Evolutionary conservation across 495 filamentous ascomycete genomes (phyloP).

Genomic region (Bacidia rubella): DNA sequence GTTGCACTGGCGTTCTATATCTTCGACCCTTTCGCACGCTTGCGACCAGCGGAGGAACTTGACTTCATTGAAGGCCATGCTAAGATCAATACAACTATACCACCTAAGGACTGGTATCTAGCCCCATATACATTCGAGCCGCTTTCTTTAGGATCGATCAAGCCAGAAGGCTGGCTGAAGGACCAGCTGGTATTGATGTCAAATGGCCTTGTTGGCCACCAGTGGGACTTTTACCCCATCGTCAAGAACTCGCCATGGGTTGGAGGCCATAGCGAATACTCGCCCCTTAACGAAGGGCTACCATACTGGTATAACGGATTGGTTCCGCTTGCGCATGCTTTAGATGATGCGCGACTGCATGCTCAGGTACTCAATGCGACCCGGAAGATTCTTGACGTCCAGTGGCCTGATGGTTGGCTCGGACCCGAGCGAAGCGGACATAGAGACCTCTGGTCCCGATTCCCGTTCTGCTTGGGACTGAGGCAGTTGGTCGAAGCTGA

Average conservation of each 20-base stretch:
- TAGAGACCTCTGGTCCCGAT: constrained; percentile 43
- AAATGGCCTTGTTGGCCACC: constrained; percentile 44
- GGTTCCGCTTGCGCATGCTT: constrained; percentile 47
- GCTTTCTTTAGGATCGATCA: constrained; percentile 44
- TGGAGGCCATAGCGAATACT: constrained; percentile 44
- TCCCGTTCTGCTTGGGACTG: constrained; percentile 39
- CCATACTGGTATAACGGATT: constrained; percentile 57
- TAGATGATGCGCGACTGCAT: constrained; percentile 42
- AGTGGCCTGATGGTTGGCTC: constrained; percentile 47
- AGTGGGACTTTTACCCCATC: constrained; percentile 45
- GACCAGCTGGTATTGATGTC: constrained; percentile 40
- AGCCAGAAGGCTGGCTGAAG: constrained; percentile 45
- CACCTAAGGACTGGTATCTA: neutral
- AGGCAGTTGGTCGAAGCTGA: constrained; percentile 32
- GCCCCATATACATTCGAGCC: constrained; percentile 27
- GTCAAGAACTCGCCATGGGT: constrained; percentile 42
- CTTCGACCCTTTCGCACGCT: neutral
- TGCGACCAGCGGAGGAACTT: neutral
- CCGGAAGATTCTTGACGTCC: constrained; percentile 37
- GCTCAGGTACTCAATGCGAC: constrained; percentile 35
- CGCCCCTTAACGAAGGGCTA: constrained; percentile 41
- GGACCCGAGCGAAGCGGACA: constrained; percentile 35
- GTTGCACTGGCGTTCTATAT: neutral
- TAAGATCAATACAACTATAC: neutral
- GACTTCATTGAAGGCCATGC: neutral